These are phyloP conservation scores for Mucor velutinosus DNA, from an alignment of 371 early-diverging fungal genomes.

Conservation along the genomic window DNA sequence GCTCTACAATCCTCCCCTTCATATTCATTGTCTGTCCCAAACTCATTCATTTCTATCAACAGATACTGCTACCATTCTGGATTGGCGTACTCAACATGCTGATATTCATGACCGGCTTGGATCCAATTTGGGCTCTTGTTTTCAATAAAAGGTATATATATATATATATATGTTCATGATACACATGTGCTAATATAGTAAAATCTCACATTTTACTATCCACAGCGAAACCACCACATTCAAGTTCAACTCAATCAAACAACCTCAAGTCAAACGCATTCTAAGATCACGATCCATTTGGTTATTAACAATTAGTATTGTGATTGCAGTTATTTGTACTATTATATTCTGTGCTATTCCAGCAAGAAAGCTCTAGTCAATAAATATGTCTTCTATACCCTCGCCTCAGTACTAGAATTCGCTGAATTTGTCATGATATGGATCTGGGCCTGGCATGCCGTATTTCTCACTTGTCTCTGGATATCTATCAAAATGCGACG, in stretches of 20 bases:
- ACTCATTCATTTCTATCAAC: neutral
- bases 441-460: constrained; percentile 42
- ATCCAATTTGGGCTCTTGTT: constrained; percentile 50
- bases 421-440: constrained; percentile 36
- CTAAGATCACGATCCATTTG: constrained; percentile 45
- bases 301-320: constrained; percentile 29
- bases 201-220: neutral
- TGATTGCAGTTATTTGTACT: constrained; percentile 38
- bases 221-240: constrained; percentile 54
- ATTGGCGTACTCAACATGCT: constrained; percentile 45
- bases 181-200: neutral
- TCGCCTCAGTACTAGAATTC: constrained; percentile 26
- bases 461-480: constrained; percentile 74
- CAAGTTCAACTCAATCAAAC: constrained; percentile 45
- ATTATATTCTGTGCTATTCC: constrained; percentile 51
- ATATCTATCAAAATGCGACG: constrained; percentile 91
- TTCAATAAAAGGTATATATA: constrained; percentile 49
- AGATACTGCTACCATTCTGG: constrained; percentile 50
- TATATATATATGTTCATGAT: neutral
- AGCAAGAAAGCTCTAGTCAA: constrained; percentile 48
- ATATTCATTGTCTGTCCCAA: neutral
- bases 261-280: constrained; percentile 44
- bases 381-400: neutral
- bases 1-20: neutral
- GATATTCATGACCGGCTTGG: constrained; percentile 44